Conservation (phyloP, 805 yeast species). For the Candida wancherniae region DNA sequence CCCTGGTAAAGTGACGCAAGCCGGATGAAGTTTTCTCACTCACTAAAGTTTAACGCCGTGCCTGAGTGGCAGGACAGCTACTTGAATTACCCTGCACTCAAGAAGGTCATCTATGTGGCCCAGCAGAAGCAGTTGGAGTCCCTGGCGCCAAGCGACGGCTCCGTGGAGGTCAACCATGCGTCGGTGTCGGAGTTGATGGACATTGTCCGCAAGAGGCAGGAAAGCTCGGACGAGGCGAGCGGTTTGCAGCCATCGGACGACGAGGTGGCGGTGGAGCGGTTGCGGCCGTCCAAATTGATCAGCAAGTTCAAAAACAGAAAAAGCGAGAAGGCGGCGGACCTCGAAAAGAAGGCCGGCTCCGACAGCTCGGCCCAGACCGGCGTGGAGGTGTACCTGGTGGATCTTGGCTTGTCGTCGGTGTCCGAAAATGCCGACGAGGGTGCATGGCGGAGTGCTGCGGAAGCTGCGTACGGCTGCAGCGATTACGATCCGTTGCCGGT, state of each 20-base stretch:
- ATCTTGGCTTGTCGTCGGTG: conserved; percentile 17
- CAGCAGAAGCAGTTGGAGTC: conserved; percentile 36
- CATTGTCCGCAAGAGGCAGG: conserved; percentile 13
- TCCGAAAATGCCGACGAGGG: conserved; percentile 14
- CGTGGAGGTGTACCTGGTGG: conserved; percentile 12
- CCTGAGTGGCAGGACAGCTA: conserved; percentile 50
- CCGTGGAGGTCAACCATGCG: conserved; percentile 17
- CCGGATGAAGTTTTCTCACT: conserved; percentile 46
- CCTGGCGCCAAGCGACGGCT: conserved; percentile 23
- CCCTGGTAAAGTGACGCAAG: too few relatives aligned
- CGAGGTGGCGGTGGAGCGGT: conserved; percentile 9
- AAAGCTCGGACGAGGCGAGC: conserved; percentile 4
- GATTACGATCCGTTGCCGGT: conserved; percentile 31
- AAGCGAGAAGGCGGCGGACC: conserved; percentile 4
- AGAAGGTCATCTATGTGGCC: conserved; percentile 51
- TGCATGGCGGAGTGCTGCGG: conserved; percentile 12
- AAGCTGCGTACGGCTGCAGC: conserved; percentile 5
- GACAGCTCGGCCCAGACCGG: conserved; percentile 3
- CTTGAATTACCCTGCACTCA: conserved; percentile 44
- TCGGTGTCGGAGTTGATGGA: conserved; percentile 27
- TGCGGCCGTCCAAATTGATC: conserved; percentile 16
- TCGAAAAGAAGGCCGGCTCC: conserved; percentile 4
- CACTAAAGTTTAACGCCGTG: conserved; percentile 48
- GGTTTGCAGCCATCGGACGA: conserved; percentile 6
- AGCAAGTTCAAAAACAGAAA: conserved; percentile 17